Evolutionary conservation across 2,329 filamentous ascomycete genomes (phyloP).

Genomic region (Colletotrichum melonis): DNA sequence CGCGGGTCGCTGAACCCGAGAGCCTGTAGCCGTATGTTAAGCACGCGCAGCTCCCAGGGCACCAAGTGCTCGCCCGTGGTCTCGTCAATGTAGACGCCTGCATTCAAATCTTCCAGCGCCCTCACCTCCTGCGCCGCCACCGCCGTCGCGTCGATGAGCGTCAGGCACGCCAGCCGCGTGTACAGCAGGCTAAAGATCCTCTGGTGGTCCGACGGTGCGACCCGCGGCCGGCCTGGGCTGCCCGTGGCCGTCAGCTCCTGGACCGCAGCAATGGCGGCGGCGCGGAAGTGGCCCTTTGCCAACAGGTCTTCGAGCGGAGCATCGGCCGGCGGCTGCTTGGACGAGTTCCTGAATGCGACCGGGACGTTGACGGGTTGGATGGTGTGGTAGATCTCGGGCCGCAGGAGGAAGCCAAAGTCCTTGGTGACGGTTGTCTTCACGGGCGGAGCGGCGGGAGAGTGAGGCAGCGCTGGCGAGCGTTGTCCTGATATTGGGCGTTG

Average conservation of each 20-base stretch:
- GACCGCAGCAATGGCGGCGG: slow-evolving; percentile 77
- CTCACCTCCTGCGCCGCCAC: slow-evolving; percentile 76
- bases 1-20: slow-evolving; percentile 87
- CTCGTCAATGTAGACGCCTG: slow-evolving; percentile 66
- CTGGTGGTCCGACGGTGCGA: slow-evolving; percentile 66
- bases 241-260: slow-evolving; percentile 63
- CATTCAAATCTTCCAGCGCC: slow-evolving; percentile 70
- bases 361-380: slow-evolving; percentile 73
- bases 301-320: slow-evolving; percentile 78
- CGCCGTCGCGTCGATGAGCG: slow-evolving; percentile 79
- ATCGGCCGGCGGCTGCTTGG: slow-evolving; percentile 70
- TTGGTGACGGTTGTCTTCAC: slow-evolving; percentile 59
- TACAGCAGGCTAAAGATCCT: slow-evolving; percentile 84
- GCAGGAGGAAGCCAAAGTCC: slow-evolving; percentile 84
- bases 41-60: slow-evolving; percentile 87
- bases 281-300: slow-evolving; percentile 79
- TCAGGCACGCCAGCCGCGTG: slow-evolving; percentile 83
- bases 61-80: slow-evolving; percentile 72
- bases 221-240: slow-evolving; percentile 35
- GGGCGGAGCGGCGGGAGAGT: slow-evolving; percentile 46
- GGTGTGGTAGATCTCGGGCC: slow-evolving; percentile 85
- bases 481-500: slow-evolving; percentile 34
- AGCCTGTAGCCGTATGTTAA: slow-evolving; percentile 86
- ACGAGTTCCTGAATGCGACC: slow-evolving; percentile 75
- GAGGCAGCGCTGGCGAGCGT: slow-evolving; percentile 40